phyloP scores from a whole-genome alignment of 192 early-diverging fungal genomes.

The Spizellomyces sp. region DNA sequence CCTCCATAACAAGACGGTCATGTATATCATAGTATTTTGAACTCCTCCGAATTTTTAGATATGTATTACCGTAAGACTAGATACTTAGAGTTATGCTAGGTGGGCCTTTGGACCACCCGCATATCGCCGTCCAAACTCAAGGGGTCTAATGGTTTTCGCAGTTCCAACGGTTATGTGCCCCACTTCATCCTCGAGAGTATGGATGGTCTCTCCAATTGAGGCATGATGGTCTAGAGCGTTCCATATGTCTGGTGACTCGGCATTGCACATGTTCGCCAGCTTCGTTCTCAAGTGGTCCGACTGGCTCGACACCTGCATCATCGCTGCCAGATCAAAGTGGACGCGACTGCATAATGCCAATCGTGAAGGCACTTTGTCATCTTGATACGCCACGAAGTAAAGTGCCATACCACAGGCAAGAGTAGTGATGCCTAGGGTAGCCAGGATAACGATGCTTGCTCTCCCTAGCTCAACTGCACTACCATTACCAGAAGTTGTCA shows the following conservation, averaged over 20 bases:
- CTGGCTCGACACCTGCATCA: neutral
- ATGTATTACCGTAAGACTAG: too few species aligned
- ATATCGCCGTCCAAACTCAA: slow-evolving; percentile 3
- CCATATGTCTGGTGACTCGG: slow-evolving; percentile 1
- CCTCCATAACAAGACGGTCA: too few species aligned
- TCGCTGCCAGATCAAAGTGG: neutral
- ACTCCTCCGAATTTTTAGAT: too few species aligned
- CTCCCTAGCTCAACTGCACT: neutral
- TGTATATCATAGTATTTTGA: too few species aligned
- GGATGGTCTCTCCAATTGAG: neutral
- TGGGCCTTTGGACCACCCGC: too few species aligned
- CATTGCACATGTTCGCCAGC: neutral
- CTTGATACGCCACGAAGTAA: neutral
- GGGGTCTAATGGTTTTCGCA: neutral
- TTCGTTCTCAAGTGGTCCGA: neutral
- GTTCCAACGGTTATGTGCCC: slow-evolving; percentile 1
- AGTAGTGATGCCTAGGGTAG: neutral
- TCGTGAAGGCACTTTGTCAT: neutral
- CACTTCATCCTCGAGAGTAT: slow-evolving; percentile 2
- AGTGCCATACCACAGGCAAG: neutral
- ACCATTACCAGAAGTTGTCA: neutral
- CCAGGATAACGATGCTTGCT: neutral
- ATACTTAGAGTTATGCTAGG: too few species aligned
- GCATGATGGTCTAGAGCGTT: neutral
- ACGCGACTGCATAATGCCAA: neutral